Base-by-base conservation (phyloP, 495 filamentous ascomycete genomes). In the Xylaria venustula region DNA sequence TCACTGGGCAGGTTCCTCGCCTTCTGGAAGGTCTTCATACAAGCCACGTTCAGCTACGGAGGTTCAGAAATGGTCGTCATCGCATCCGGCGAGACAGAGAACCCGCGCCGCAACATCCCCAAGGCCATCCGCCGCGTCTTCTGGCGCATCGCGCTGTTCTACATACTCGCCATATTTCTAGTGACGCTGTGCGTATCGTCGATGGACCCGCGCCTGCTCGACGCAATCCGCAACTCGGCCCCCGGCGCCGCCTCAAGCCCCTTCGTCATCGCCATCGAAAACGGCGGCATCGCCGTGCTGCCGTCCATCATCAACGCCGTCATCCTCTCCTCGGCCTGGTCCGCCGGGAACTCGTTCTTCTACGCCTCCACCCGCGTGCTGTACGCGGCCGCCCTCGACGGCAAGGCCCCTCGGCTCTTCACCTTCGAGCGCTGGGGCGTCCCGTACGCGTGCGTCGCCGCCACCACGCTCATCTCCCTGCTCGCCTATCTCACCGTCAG, bases 11-110 rank as follows among this genome's bases (percentile, higher is more conserved):
- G 67, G 1, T 86, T 87, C 52, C 74, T 87, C 3, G 84, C 83
- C 0, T 87, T 84, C 65, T 85, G 82, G 82, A 78, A 77, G 20
- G 83, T 84, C 49, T 81, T 86, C 76, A 85, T 77, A 36, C 83
- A 82, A 42, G 84, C 84, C 2, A 83, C 84, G 0, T 87, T 85
- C 65, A 77, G 75, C 0, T 87, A 84, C 56, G 77, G 82, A 1
- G 84, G 83, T 3, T 78, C 84, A 7, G 79, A 82, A 65, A 81
- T 79, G 56, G 76, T 84, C 2, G 84, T 83, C 32, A 82, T 92
- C 62, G 88, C 89, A 6, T 87, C 88, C 1, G 88, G 86, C 48
- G 89, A 92, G 75, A 90, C 88, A 6, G 79, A 85, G 54, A 89
- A 91, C 61, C 88, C 88, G 2, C 77, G 87, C 61, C 82, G 84